phyloP scores from a whole-genome alignment of 2,329 filamentous ascomycete species.

The Xylaria hypoxylon region DNA sequence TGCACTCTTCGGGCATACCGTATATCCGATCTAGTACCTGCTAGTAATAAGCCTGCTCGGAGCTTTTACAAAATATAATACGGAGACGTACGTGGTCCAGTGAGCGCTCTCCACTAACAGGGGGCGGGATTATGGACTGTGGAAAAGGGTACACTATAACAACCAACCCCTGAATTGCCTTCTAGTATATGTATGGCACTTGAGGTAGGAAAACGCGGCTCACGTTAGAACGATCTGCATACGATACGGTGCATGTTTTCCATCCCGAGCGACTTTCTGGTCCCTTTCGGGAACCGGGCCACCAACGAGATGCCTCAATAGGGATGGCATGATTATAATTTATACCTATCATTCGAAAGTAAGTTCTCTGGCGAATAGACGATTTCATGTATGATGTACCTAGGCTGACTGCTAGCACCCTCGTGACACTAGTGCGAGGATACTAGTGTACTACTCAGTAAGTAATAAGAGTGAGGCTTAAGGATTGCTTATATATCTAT shows the following conservation, averaged over 20 bases:
- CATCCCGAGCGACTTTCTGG: slow-evolving; percentile 12
- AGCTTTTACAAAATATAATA: slow-evolving; percentile 23
- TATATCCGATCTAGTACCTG: background rate
- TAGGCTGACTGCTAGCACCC: slow-evolving; percentile 12
- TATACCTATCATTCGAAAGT: slow-evolving; percentile 7
- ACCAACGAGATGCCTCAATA: slow-evolving; percentile 13
- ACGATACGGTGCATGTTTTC: slow-evolving; percentile 21
- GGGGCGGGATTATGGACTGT: slow-evolving; percentile 13
- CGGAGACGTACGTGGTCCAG: slow-evolving; percentile 28
- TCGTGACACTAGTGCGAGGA: slow-evolving; percentile 24
- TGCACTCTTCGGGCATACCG: background rate
- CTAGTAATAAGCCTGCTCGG: slow-evolving; percentile 11
- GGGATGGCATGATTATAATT: slow-evolving; percentile 7
- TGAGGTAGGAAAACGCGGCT: slow-evolving; percentile 26
- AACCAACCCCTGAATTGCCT: slow-evolving; percentile 1
- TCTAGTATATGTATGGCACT: slow-evolving; percentile 21
- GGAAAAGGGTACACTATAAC: slow-evolving; percentile 15
- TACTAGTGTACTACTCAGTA: too few species aligned
- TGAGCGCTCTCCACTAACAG: slow-evolving; percentile 15
- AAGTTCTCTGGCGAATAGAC: slow-evolving; percentile 3
- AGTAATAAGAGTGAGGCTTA: slow-evolving; percentile 27
- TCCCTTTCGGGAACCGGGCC: slow-evolving; percentile 7
- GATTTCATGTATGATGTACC: slow-evolving; percentile 15
- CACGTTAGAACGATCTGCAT: slow-evolving; percentile 27
- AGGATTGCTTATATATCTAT: slow-evolving; percentile 17